Base-by-base conservation (phyloP, 176 grass and related monocot species). In the Bromus sterilis region DNA sequence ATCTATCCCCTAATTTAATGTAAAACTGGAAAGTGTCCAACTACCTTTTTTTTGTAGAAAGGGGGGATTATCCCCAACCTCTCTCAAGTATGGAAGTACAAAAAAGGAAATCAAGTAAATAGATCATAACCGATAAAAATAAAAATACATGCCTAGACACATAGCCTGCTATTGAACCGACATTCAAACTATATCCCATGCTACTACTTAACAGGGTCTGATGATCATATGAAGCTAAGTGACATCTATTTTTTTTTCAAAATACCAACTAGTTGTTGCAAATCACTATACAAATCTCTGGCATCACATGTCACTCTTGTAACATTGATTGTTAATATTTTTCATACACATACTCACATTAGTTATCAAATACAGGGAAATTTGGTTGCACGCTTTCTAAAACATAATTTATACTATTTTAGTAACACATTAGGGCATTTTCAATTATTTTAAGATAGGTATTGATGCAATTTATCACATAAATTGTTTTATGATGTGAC, bases 21-120 rank as follows among this genome's bases (percentile, higher is more conserved):
- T 24, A 65, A 49, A 37, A 64, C 21, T 31, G 44, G 43, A 78
- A 82, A 78, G 78, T 11, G 56, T 6, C 60, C 76, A 80, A 66
- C 81, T 23, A 20, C 48, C 21, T 16, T n/a, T n/a, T n/a, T n/a
- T n/a, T n/a, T n/a, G n/a, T n/a, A n/a, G n/a, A n/a, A n/a, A n/a
- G n/a, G n/a, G n/a, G n/a, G n/a, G n/a, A n/a, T n/a, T n/a, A n/a
- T n/a, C n/a, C n/a, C n/a, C n/a, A n/a, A n/a, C n/a, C n/a, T n/a
- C n/a, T n/a, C n/a, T n/a, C n/a, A n/a, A n/a, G n/a, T n/a, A n/a
- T n/a, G n/a, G n/a, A n/a, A n/a, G n/a, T n/a, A n/a, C n/a, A n/a
- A n/a, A n/a, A n/a, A n/a, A n/a, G n/a, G n/a, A n/a, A n/a, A n/a
- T n/a, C n/a, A n/a, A n/a, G n/a, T n/a, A n/a, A n/a, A n/a, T n/a